Conservation (phyloP, 2,329 filamentous ascomycete species). For the Fusarium dlaminii region DNA sequence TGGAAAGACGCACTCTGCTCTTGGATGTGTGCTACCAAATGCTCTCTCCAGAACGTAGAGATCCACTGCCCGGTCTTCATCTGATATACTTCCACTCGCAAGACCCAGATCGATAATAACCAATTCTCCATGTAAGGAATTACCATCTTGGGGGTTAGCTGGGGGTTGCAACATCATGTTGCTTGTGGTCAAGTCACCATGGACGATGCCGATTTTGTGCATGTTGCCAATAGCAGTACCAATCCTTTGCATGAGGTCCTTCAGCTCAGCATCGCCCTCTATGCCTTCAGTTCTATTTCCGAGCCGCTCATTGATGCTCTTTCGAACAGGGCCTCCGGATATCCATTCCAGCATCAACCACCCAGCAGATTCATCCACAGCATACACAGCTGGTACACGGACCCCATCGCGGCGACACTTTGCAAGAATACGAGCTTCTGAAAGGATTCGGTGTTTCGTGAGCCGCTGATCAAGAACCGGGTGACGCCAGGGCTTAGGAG, state of each 20-base stretch:
- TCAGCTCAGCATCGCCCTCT: conserved; percentile 61
- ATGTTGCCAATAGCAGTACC: conserved; percentile 77
- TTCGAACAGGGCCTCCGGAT: conserved; percentile 74
- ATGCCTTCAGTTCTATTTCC: conserved; percentile 53
- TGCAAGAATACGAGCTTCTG: conserved; percentile 86
- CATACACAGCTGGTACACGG: conserved; percentile 83
- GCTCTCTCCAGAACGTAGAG: conserved; percentile 94
- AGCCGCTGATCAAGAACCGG: conserved; percentile 87
- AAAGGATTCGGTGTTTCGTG: conserved; percentile 85
- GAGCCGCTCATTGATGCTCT: conserved; percentile 75
- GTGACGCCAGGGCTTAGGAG: conserved; percentile 91
- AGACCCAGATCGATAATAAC: conserved; percentile 96
- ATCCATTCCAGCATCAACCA: conserved; percentile 91
- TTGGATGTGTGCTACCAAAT: conserved; percentile 93
- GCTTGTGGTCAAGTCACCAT: conserved; percentile 96
- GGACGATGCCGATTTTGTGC: conserved; percentile 86
- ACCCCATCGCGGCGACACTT: conserved; percentile 83
- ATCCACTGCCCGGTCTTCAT: conserved; percentile 95
- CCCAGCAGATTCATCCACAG: conserved; percentile 68
- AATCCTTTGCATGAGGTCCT: conserved; percentile 73
- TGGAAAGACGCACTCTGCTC: conserved; percentile 79
- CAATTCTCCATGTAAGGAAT: conserved; percentile 73
- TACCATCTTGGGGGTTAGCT: conserved; percentile 34
- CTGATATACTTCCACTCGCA: conserved; percentile 79
- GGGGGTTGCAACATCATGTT: conserved; percentile 82